Percentiles rank a stretch among this genome's conserved stretches.
phyloP scores from a whole-genome alignment of 164 flowering plant species.

The Paratinospora sagittata region DNA sequence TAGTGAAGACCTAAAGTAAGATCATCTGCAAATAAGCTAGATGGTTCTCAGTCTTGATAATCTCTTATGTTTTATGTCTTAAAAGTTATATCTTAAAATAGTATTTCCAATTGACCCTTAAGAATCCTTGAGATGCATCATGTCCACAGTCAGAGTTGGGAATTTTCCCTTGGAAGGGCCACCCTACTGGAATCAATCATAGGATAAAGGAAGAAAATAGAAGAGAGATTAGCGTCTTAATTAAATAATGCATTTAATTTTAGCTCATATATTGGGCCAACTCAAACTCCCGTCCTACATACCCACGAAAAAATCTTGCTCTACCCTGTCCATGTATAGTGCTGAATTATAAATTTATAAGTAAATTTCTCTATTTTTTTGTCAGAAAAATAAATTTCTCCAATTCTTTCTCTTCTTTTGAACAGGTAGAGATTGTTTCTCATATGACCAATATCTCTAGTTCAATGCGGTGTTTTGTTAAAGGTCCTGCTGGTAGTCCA shows the following conservation, averaged over 20 bases:
- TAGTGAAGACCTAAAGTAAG: too few relatives aligned
- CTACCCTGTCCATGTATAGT: background rate
- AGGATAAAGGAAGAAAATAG: too few relatives aligned
- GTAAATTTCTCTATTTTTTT: background rate
- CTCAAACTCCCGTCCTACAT: background rate
- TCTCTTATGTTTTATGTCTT: too few relatives aligned
- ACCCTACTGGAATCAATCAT: background rate
- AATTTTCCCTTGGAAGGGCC: slow-evolving; percentile 1
- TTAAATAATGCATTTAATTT: background rate
- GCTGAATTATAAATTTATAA: background rate
- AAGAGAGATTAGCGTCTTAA: background rate
- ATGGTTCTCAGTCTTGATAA: too few relatives aligned
- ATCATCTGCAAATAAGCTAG: too few relatives aligned
- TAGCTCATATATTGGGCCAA: background rate
- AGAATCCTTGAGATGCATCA: background rate
- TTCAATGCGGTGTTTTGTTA: slow-evolving; percentile 59
- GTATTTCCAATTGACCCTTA: background rate
- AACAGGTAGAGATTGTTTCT: slow-evolving; percentile 45
- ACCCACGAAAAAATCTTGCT: background rate
- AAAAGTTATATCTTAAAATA: too few relatives aligned
- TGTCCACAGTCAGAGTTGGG: background rate
- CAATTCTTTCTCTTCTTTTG: background rate
- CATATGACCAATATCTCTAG: slow-evolving; percentile 44
- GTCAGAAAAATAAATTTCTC: background rate
- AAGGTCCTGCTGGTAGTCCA: slow-evolving; percentile 42